phyloP scores from a whole-genome alignment of 2,329 filamentous ascomycete species.

The Aspergillus neoniger region DNA sequence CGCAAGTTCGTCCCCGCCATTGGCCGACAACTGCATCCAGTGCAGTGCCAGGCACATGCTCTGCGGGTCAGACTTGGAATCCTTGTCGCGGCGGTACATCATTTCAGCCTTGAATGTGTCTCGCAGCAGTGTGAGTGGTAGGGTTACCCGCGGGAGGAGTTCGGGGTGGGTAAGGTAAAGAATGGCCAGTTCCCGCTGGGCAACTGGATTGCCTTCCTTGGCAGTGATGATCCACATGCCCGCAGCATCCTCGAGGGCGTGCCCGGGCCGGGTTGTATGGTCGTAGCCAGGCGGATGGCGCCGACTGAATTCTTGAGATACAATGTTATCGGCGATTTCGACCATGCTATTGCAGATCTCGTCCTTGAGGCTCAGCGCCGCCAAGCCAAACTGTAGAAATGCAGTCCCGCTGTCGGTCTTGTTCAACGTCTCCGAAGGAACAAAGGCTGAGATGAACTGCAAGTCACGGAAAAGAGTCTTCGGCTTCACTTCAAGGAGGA shows the following conservation, averaged over 20 bases:
- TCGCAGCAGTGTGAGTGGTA: slow-evolving; percentile 78
- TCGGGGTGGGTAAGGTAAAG: slow-evolving; percentile 93
- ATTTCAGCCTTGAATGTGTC: slow-evolving; percentile 90
- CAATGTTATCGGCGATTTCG: slow-evolving; percentile 70
- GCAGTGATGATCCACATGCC: slow-evolving; percentile 91
- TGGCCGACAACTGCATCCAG: slow-evolving; percentile 91
- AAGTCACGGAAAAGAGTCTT: slow-evolving; percentile 79
- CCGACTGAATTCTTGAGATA: slow-evolving; percentile 55
- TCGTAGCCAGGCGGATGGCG: slow-evolving; percentile 37
- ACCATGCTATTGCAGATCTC: slow-evolving; percentile 84
- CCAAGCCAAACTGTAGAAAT: slow-evolving; percentile 87
- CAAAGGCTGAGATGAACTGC: slow-evolving; percentile 68
- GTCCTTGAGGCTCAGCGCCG: slow-evolving; percentile 83
- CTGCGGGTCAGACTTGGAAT: slow-evolving; percentile 74
- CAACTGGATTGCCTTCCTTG: slow-evolving; percentile 83
- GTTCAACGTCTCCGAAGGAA: slow-evolving; percentile 59
- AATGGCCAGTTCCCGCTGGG: slow-evolving; percentile 88
- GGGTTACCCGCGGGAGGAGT: slow-evolving; percentile 73
- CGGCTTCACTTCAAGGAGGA: slow-evolving; percentile 72
- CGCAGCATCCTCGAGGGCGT: slow-evolving; percentile 69
- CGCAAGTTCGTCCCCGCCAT: slow-evolving; percentile 83
- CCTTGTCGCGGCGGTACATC: slow-evolving; percentile 66
- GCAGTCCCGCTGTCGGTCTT: slow-evolving; percentile 67
- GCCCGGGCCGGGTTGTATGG: slow-evolving; percentile 31
- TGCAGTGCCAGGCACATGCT: slow-evolving; percentile 94